phyloP scores from a whole-genome alignment of 169 alveolate species.

The Eimeria mitis region DNA sequence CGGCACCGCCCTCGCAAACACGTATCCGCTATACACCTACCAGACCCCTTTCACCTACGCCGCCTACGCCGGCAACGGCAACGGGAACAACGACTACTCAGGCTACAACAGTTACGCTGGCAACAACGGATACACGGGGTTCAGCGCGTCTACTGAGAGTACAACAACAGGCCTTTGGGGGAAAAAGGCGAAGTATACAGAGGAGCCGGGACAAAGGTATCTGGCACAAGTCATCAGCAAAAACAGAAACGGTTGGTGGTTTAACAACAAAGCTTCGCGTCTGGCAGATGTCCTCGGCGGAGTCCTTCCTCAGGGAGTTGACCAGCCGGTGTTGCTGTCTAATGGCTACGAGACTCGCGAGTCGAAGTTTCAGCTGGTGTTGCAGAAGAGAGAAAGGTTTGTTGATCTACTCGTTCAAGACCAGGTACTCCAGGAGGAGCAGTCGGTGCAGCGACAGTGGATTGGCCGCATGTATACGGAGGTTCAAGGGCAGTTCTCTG shows the following conservation, averaged over 20 bases:
- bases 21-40: neutral
- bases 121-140: neutral
- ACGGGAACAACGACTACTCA: neutral
- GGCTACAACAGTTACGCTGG: conserved; percentile 7
- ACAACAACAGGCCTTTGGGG: neutral
- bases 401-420: conserved; percentile 16
- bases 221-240: conserved; percentile 17
- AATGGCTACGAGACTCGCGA: conserved; percentile 23
- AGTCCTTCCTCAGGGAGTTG: neutral
- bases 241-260: conserved; percentile 1
- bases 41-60: neutral
- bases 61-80: neutral
- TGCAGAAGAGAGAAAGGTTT: conserved; percentile 13
- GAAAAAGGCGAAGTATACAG: neutral
- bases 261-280: conserved; percentile 3
- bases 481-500: conserved; percentile 3
- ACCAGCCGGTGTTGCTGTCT: neutral
- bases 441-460: conserved; percentile 2
- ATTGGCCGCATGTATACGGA: conserved; percentile 52
- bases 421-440: neutral
- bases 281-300: conserved; percentile 12
- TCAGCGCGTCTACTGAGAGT: neutral
- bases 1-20: neutral
- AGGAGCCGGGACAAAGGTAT: conserved; percentile 57
- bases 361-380: neutral